phyloP scores from a whole-genome alignment of 305 asterid genomes.

The Salvia sclarea region DNA sequence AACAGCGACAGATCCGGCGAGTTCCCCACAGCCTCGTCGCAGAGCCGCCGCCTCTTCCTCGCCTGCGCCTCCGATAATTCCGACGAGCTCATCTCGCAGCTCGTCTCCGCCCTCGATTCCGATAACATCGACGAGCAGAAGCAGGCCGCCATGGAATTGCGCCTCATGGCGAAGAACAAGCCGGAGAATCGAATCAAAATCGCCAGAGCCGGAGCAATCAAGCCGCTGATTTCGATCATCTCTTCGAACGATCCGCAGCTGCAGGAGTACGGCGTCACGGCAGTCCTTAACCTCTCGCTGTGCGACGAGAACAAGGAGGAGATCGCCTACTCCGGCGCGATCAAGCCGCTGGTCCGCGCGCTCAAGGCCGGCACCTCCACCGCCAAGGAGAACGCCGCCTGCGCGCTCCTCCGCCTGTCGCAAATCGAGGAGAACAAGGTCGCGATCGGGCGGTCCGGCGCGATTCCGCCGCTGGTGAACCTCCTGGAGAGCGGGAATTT shows the following conservation, averaged over 20 bases:
- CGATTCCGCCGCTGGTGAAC: constrained; percentile 69
- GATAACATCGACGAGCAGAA: constrained; percentile 55
- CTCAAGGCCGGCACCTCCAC: constrained; percentile 67
- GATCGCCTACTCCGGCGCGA: constrained; percentile 77
- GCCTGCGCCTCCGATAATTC: constrained; percentile 69
- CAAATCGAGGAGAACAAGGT: constrained; percentile 66
- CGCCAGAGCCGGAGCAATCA: constrained; percentile 78
- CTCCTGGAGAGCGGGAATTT: constrained; percentile 68
- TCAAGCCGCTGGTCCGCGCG: constrained; percentile 71
- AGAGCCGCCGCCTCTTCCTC: constrained; percentile 70
- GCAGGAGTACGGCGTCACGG: constrained; percentile 89
- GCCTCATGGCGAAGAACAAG: constrained; percentile 80
- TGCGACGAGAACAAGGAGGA: constrained; percentile 86
- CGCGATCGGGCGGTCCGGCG: constrained; percentile 84
- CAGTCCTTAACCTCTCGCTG: constrained; percentile 73
- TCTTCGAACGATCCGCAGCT: constrained; percentile 73
- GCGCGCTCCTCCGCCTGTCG: constrained; percentile 81
- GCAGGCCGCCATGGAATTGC: constrained; percentile 77
- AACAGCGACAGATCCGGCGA: constrained; percentile 95
- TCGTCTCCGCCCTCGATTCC: constrained; percentile 70
- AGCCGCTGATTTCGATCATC: constrained; percentile 65
- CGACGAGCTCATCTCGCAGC: constrained; percentile 64
- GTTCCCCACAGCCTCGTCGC: constrained; percentile 63
- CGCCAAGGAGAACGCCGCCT: constrained; percentile 86
- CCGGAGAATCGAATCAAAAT: constrained; percentile 80